Base-by-base conservation (phyloP, 257 asterid genomes). In the Solanum pimpinellifolium region DNA sequence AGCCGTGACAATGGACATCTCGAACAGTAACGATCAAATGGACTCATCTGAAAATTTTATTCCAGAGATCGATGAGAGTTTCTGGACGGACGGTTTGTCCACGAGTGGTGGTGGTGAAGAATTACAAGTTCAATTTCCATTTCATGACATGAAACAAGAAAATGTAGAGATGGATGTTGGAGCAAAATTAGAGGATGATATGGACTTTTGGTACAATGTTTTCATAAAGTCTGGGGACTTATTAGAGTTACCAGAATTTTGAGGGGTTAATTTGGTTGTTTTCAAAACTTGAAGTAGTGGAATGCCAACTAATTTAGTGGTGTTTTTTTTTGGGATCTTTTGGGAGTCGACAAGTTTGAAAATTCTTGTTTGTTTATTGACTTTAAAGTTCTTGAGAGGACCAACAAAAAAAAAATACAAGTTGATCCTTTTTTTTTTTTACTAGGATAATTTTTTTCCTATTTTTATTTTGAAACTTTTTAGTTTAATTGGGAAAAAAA, bases 161-260 rank as follows among this genome's bases (percentile, higher is more conserved):
- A 83, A 27, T 72, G 88, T 68, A 59, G 91, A 84, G 5, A 62
- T 42, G 37, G 88, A 72, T 11, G 78, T 75, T 81, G 89, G 46
- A 49, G 11, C 31, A 56, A 91, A 29, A 56, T 47, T 83, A 46
- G 96, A 91, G 86, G 94, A 90, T 62, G 92, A 91, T 83, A 88
- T 92, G 98, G 98, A 94, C 88, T 96, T 95, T 90, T 96, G 98
- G 98, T 94, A 90, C 92, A 89, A 94, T 88, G 91, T 96, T 86
- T 95, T 95, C 88, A 90, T 90, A 42, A 88, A 92, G 62, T 95
- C 94, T 68, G 98, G 91, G 33, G 94, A 92, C 82, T 85, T 95
- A 91, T 94, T 95, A 3, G 96, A 94, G 47, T 93, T 95, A 85
- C 93, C 95, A 16, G 92, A 92, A 23, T 94, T 96, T 89, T 96